Evolutionary conservation across 331 rosid genomes (phyloP).

Genomic region (Saraca asoca): DNA sequence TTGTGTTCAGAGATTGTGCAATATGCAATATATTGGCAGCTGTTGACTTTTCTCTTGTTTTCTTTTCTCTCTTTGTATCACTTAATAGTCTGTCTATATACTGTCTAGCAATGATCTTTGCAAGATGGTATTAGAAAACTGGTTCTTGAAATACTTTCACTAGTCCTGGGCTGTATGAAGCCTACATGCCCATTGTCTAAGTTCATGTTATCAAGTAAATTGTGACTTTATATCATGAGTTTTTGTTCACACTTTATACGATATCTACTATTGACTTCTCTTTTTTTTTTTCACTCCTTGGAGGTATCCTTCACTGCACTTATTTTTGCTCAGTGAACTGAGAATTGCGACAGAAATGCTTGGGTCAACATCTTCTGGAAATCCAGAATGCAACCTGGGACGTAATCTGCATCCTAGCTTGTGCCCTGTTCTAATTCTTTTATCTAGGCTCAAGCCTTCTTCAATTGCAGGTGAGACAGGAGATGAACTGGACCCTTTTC

Average conservation of each 20-base stretch:
- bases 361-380: constrained; percentile 52
- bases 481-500: constrained; percentile 87
- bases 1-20: background rate
- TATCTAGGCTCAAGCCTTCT: constrained; percentile 92
- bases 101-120: constrained; percentile 1
- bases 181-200: too few relatives aligned
- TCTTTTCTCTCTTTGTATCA: constrained; percentile 3
- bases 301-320: constrained; percentile 91
- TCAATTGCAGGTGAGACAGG: constrained; percentile 83
- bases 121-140: background rate
- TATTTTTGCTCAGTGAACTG: constrained; percentile 74
- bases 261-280: constrained; percentile 20
- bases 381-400: constrained; percentile 57
- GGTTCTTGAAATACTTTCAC: constrained; percentile 26
- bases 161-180: constrained; percentile 10
- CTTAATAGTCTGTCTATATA: background rate
- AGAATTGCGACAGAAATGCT: constrained; percentile 77
- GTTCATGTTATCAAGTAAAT: background rate
- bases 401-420: constrained; percentile 91
- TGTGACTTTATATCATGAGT: constrained; percentile 23
- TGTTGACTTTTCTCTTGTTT: background rate
- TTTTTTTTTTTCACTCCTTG: constrained; percentile 33
- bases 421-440: constrained; percentile 83
- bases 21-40: background rate
- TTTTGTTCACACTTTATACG: constrained; percentile 18